Evolutionary conservation across 2,329 filamentous ascomycete genomes (phyloP).

Genomic region (Xylaria sp.): DNA sequence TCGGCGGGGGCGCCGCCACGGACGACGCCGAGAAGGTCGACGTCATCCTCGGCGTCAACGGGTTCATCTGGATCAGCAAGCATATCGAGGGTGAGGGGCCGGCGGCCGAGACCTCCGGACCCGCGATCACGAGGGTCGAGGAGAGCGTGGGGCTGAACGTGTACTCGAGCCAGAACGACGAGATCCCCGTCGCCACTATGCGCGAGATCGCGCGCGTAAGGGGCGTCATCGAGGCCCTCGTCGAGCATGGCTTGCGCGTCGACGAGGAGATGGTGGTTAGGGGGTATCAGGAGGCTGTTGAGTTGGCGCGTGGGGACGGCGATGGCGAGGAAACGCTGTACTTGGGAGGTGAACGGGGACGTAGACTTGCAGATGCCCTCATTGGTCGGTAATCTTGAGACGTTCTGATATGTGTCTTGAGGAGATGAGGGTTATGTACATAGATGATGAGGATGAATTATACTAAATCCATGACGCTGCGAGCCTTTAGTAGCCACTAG

Average conservation of each 20-base stretch:
- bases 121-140: conserved; percentile 81
- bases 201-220: conserved; percentile 86
- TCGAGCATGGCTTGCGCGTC: conserved; percentile 81
- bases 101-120: conserved; percentile 51
- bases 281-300: conserved; percentile 82
- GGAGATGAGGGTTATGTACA: not conserved
- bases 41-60: conserved; percentile 91
- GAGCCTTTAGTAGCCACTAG: not conserved
- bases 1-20: conserved; percentile 23
- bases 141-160: conserved; percentile 84
- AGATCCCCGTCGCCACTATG: conserved; percentile 76
- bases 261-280: conserved; percentile 87
- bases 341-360: conserved; percentile 63
- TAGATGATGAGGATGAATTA: conserved; percentile 13
- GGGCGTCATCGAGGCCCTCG: conserved; percentile 80
- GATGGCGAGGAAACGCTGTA: conserved; percentile 63
- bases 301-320: conserved; percentile 68
- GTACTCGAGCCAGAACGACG: conserved; percentile 95
- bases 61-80: conserved; percentile 94
- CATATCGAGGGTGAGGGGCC: conserved; percentile 69
- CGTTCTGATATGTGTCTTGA: not conserved
- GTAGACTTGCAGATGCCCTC: conserved; percentile 54
- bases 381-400: conserved; percentile 33
- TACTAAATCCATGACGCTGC: conserved; percentile 9
- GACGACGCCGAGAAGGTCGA: conserved; percentile 72